Evolutionary conservation across 2,329 filamentous ascomycete species (phyloP).

Genomic region (Cercospora berteroae): DNA sequence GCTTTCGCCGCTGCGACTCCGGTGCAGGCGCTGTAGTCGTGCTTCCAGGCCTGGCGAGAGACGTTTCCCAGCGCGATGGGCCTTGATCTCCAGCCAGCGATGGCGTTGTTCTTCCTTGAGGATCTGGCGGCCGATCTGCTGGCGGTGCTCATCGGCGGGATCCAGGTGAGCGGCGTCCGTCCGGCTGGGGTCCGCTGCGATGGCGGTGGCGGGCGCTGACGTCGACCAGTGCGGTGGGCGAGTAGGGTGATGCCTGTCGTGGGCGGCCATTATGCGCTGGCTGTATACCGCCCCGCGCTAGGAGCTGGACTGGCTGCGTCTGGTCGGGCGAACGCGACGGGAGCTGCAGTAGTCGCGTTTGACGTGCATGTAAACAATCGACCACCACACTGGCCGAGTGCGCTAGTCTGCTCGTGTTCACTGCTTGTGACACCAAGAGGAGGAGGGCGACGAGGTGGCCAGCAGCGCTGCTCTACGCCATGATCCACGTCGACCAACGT

Average conservation of each 20-base stretch:
- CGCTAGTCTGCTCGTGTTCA: not conserved
- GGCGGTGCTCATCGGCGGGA: conserved; percentile 5
- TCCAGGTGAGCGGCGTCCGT: not conserved
- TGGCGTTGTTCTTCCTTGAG: conserved; percentile 20
- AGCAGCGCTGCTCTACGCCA: not conserved
- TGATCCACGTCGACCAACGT: not conserved
- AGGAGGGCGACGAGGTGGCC: not conserved
- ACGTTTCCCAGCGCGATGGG: conserved; percentile 33
- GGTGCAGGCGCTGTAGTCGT: conserved; percentile 45
- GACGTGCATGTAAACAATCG: not conserved
- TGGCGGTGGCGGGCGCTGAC: not conserved
- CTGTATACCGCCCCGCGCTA: not conserved
- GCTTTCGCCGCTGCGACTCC: conserved; percentile 38
- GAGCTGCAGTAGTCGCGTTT: not conserved
- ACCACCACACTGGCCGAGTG: not conserved
- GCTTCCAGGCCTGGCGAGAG: conserved; percentile 45
- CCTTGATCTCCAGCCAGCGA: conserved; percentile 14
- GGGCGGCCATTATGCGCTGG: conserved; percentile 8
- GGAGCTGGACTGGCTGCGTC: not conserved
- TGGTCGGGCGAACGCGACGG: not conserved
- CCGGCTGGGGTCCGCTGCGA: not conserved
- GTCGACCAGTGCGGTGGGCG: conserved; percentile 1
- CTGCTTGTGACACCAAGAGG: not conserved
- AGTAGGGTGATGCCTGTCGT: conserved; percentile 8
- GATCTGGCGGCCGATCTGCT: conserved; percentile 31